phyloP scores from a whole-genome alignment of 495 filamentous ascomycete genomes.

The Aspergillus funiculosus region DNA sequence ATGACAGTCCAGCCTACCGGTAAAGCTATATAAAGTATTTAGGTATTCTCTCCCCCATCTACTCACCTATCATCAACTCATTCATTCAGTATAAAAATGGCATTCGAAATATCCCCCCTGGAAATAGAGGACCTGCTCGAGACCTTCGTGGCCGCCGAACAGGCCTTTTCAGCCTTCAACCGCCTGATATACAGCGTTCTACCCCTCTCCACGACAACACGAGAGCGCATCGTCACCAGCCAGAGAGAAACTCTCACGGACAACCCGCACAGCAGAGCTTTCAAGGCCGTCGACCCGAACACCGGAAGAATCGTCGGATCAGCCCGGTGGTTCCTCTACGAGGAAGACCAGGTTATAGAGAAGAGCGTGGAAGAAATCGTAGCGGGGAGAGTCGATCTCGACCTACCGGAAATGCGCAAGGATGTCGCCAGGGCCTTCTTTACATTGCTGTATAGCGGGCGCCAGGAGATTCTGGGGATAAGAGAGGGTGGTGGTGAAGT shows the following conservation, averaged over 20 bases:
- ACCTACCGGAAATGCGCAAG: constrained; percentile 5
- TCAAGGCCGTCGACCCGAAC: constrained; percentile 12
- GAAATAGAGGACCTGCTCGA: not conserved
- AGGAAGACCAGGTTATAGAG: constrained; percentile 7
- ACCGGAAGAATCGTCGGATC: constrained; percentile 23
- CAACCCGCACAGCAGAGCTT: not conserved
- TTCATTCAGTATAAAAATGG: no score
- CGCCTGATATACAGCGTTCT: not conserved
- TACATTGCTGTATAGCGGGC: not conserved
- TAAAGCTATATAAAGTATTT: no score
- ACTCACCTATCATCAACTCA: no score
- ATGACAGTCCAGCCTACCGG: no score
- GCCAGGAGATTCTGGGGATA: constrained; percentile 4
- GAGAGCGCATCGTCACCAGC: not conserved
- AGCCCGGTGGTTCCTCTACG: constrained; percentile 22
- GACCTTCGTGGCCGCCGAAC: not conserved
- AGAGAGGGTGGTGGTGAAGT: not conserved
- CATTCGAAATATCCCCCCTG: not conserved
- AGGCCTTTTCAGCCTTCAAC: not conserved
- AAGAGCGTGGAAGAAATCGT: constrained; percentile 14
- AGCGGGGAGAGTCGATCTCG: not conserved
- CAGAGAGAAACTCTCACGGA: not conserved
- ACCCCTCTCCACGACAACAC: not conserved
- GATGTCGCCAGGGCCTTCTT: not conserved
- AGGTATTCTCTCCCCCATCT: no score